Base-by-base conservation (phyloP, 2,329 filamentous ascomycete species). In the Claviceps arundinis region DNA sequence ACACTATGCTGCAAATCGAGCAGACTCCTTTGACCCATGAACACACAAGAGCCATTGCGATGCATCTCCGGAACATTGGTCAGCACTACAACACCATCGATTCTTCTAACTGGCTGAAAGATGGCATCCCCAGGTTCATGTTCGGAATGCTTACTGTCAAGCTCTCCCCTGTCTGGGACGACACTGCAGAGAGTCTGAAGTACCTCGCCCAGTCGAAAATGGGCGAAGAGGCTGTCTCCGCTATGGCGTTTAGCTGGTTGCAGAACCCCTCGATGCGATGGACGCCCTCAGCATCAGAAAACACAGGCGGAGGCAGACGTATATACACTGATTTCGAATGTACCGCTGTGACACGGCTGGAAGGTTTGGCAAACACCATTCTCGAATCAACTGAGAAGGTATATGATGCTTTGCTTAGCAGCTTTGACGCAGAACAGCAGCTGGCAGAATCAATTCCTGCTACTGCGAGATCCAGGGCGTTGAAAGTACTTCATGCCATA, bases 121-220 rank as follows among this genome's bases (percentile, higher is more conserved):
- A 78, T 59, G 81, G 89, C 6, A 77, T 97, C 34, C 87, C 90
- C 0, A 76, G 80, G 0, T 97, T 90, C 61, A 82, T 89, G 60
- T 95, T 96, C 60, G 93, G 93, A 48, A 78, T 96, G 67, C 76
- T 97, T 54, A 93, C 90, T 0, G 82, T 95, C 48, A 87, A 85
- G 58, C 75, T 96, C 57, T 80, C 89, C 0, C 89, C 89, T 38
- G 74, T 94, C 5, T 96, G 91, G 87, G 87, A 95, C 55, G 88
- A 95, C 60, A 80, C 87, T 0, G 81, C 85, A 49, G 78, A 82
- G 51, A 82, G 87, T 0, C 70, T 98, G 61, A 85, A 88, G 61
- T 76, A 84, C 50, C 82, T 98, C 51, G 78, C 82, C 19, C 77
- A 87, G 58, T 77, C 76, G 22, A 83, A 85, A 57, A 68, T 71